Base-by-base conservation (phyloP, 116 monocot genomes). In the Cymodocea nodosa region DNA sequence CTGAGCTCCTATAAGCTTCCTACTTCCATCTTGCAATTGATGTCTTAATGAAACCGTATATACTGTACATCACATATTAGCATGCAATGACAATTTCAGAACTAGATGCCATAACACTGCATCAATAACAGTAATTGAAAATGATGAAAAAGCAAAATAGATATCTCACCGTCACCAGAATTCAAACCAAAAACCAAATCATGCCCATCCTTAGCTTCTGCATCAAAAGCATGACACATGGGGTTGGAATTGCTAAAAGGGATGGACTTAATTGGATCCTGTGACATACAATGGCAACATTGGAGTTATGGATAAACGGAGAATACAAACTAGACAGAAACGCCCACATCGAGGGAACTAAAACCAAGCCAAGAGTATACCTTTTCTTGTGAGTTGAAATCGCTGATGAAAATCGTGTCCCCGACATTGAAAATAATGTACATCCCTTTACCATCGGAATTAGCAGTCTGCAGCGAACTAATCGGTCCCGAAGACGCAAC, bases 231-330 rank as follows among this genome's bases (percentile, higher is more conserved):
- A 79, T 97, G 97, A 53, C 97, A 97, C 44, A 80, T 53, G 15
- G 91, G 91, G 65, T 90, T 90, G 24, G 91, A 83, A 69, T 78
- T 85, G 53, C 84, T 77, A 62, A 97, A 97, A 69, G 85, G 88
- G 39, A 97, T 83, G n/a, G 83, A 76, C 70, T 97, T 97, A n/a
- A 97, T 85, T 8, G 91, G 97, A 76, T 97, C 97, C 97, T 97
- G 62, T 17, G 35, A 6, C 15, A 62, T 44, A 44, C 11, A 44
- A 44, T 30, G 30, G 2, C 30, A 30, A 30, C 30, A 30, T 30
- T 30, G 30, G 30, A 30, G 30, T 30, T 3, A n/a, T n/a, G 2
- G 3, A 30, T 11, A 44, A 44, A 44, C 44, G 11, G 11, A 44
- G 44, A 8, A 6, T 44, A 8, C 44, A 44, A 44, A 44, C 44